Conservation (phyloP, 495 filamentous ascomycete genomes). For the Endocarpon pusillum region DNA sequence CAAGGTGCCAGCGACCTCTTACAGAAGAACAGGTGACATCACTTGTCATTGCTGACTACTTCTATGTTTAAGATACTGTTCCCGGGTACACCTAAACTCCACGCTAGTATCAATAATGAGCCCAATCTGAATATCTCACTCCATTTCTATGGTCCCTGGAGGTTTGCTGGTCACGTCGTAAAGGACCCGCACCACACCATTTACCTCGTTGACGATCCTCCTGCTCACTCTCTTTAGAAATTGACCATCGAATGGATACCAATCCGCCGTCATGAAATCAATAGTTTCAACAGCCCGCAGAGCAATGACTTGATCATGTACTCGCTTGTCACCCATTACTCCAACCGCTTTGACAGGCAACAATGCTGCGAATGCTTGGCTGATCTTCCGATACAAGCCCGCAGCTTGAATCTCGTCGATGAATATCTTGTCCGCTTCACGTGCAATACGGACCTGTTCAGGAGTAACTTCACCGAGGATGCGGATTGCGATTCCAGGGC, state of each 20-base stretch:
- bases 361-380: slow-evolving; percentile 72
- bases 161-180: slow-evolving; percentile 66
- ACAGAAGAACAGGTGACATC: too few relatives aligned
- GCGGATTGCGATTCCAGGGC: slow-evolving; percentile 77
- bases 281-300: slow-evolving; percentile 60
- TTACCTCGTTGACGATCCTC: slow-evolving; percentile 72
- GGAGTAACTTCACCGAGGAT: slow-evolving; percentile 77
- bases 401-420: slow-evolving; percentile 72
- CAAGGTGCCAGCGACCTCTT: too few relatives aligned
- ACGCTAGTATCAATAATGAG: too few relatives aligned
- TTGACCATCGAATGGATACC: slow-evolving; percentile 45
- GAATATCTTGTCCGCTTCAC: slow-evolving; percentile 69
- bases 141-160: slow-evolving; percentile 63
- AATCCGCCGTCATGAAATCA: slow-evolving; percentile 73
- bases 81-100: too few relatives aligned
- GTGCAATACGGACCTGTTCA: slow-evolving; percentile 61
- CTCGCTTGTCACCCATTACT: slow-evolving; percentile 61
- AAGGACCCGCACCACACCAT: slow-evolving; percentile 50
- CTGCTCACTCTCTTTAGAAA: slow-evolving; percentile 53
- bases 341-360: slow-evolving; percentile 56
- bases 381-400: slow-evolving; percentile 67
- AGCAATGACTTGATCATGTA: slow-evolving; percentile 37
- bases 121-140: too few relatives aligned
- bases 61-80: too few relatives aligned
- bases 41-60: too few relatives aligned